Percentiles rank a stretch among this genome's conserved stretches.
Conservation (phyloP, 2,329 filamentous ascomycete genomes). For the Penicillium concentricum region DNA sequence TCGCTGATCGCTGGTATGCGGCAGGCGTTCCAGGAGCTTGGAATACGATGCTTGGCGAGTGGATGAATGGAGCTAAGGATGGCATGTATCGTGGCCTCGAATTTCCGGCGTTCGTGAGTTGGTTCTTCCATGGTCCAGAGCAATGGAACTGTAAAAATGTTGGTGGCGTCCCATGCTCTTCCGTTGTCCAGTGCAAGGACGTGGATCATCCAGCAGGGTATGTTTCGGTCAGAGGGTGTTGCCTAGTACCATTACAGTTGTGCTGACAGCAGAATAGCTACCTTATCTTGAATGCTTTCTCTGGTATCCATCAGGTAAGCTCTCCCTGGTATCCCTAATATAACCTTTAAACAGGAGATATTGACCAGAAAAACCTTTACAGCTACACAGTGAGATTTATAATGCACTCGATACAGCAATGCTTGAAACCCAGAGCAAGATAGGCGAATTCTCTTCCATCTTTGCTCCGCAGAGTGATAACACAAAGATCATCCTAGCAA, state of each 20-base stretch:
- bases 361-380: background rate
- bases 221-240: background rate
- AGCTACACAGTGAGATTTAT: background rate
- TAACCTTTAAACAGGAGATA: background rate
- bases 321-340: background rate
- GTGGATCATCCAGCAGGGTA: background rate
- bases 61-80: background rate
- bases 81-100: background rate
- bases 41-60: background rate
- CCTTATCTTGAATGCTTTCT: background rate
- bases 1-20: background rate
- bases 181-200: background rate
- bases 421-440: background rate
- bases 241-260: background rate
- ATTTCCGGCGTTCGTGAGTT: background rate
- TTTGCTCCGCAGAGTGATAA: background rate
- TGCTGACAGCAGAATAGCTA: background rate
- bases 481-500: too few species aligned
- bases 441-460: background rate
- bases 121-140: background rate
- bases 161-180: background rate
- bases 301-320: background rate
- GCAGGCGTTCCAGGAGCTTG: background rate
- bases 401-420: background rate
- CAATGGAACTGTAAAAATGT: background rate